These are phyloP conservation scores for Thielaviopsis euricoi DNA, from an alignment of 2,329 filamentous ascomycete species.

Conservation along the genomic window DNA sequence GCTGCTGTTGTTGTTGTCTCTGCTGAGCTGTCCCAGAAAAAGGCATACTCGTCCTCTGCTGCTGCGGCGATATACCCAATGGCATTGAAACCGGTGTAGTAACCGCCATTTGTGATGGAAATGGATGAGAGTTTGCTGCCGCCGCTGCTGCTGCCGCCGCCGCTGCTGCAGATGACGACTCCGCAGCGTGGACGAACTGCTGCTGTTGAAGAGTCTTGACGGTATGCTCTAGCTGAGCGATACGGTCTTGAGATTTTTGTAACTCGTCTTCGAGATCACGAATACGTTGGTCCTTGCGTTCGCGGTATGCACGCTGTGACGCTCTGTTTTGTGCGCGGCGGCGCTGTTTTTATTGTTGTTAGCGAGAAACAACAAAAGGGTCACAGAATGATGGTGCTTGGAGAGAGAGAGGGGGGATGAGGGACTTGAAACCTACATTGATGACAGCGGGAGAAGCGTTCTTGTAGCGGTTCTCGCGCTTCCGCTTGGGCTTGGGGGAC, in stretches of 20 bases:
- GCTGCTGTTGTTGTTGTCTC: neutral
- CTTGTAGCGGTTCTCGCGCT: constrained; percentile 35
- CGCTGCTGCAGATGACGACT: too few species aligned
- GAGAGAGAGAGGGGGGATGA: neutral
- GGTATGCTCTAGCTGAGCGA: neutral
- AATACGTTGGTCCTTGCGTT: constrained; percentile 17
- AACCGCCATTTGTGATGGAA: neutral
- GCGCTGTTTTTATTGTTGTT: constrained; percentile 14
- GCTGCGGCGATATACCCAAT: neutral
- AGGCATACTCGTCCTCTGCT: neutral
- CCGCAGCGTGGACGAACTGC: neutral
- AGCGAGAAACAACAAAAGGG: neutral
- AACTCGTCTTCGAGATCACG: constrained; percentile 12
- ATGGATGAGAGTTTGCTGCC: neutral
- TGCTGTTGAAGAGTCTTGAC: neutral
- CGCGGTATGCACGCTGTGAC: constrained; percentile 19
- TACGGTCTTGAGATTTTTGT: constrained; percentile 19
- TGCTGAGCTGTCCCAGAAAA: neutral
- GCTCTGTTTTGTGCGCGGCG: constrained; percentile 20
- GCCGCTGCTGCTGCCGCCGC: too few species aligned
- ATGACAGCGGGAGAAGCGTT: constrained; percentile 33
- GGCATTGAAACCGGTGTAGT: neutral
- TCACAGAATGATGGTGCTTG: neutral
- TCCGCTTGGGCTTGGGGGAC: constrained; percentile 25
- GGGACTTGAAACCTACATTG: constrained; percentile 22